Evolutionary conservation across 495 filamentous ascomycete genomes (phyloP), one percentile per base, ranked within the genome.

Genomic region (Aspergillus olivimuriae): DNA sequence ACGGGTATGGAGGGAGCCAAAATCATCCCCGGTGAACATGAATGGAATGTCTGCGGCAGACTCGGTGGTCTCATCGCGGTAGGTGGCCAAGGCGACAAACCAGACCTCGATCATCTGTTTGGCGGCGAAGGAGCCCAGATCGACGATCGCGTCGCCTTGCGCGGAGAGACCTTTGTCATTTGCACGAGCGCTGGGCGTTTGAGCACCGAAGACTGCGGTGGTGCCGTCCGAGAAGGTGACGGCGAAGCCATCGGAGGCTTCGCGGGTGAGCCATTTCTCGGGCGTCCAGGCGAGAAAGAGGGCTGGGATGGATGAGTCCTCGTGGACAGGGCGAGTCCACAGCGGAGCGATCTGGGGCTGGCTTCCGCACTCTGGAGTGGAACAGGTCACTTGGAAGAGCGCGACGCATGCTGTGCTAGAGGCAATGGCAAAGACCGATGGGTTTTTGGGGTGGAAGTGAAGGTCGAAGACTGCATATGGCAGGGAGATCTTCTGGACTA

Each of bases 401-500:
- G 73, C 72, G 0, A 95, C 62, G 8, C 70, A 69, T 2, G 84
- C 89, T 4, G 79, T 82, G 46, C 87, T 92, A 8, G 80, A 82
- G 8, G 87, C 86, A 21, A 82, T 77, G 7, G 77, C 87, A 21
- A 92, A 69, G 11, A 78, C 56, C 20, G 65, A 63, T 11, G 66
- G 63, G n/a, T 66, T 52, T 31, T 65, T 57, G 5, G 80, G 81
- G 46, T 81, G 80, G 61, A 95, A 96, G 45, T 87, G 84, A 17
- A 95, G 73, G 57, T 97, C 91, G 33, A 97, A 78, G 17, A 96
- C 72, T 16, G 87, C 89, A 50, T 77, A 83, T 31, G 74, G 74
- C 24, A 81, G 73, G 2, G 70, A 58, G 20, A 82, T 40, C 1
- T 72, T 78, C 51, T 65, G 57, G 22, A 66, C 51, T 43, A 59